phyloP scores from a whole-genome alignment of 75 land plant species.

The Cupressus sempervirens region DNA sequence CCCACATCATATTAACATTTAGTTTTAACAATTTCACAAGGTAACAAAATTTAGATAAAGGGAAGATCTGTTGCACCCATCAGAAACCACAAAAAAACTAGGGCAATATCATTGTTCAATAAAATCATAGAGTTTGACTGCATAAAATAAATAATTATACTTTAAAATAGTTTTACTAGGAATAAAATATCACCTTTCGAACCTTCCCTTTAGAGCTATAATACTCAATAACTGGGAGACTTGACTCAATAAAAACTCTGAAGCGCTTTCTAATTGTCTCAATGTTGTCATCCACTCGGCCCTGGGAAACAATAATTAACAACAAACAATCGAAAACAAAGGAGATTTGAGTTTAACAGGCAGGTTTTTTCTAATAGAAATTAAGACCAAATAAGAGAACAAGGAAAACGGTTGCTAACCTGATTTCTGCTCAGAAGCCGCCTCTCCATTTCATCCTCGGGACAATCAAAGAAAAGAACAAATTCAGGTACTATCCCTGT shows the following conservation, averaged over 20 bases:
- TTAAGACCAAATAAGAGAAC: not conserved
- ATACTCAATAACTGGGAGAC: conserved; percentile 72
- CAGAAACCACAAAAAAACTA: not conserved
- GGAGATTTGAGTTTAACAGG: not conserved
- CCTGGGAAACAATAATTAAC: conserved; percentile 27
- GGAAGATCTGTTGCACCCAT: not conserved
- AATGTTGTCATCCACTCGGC: conserved; percentile 90
- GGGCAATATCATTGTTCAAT: not conserved
- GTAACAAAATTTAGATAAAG: not conserved
- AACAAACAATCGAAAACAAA: not conserved
- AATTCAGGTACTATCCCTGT: conserved; percentile 73
- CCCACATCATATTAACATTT: not conserved
- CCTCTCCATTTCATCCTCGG: conserved; percentile 84
- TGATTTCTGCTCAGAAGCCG: conserved; percentile 71
- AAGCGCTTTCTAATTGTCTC: conserved; percentile 90
- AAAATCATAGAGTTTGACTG: too few relatives aligned
- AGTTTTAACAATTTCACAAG: not conserved
- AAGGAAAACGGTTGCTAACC: conserved; percentile 22
- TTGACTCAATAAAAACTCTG: conserved; percentile 78
- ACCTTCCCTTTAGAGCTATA: conserved; percentile 64
- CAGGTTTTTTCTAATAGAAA: not conserved
- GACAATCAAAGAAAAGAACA: conserved; percentile 74
- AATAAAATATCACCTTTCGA: conserved; percentile 50
- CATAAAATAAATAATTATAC: not conserved
- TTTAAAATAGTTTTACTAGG: not conserved